Evolutionary conservation across 2,329 filamentous ascomycete genomes (phyloP).

Genomic region (Stylonectria norvegica): DNA sequence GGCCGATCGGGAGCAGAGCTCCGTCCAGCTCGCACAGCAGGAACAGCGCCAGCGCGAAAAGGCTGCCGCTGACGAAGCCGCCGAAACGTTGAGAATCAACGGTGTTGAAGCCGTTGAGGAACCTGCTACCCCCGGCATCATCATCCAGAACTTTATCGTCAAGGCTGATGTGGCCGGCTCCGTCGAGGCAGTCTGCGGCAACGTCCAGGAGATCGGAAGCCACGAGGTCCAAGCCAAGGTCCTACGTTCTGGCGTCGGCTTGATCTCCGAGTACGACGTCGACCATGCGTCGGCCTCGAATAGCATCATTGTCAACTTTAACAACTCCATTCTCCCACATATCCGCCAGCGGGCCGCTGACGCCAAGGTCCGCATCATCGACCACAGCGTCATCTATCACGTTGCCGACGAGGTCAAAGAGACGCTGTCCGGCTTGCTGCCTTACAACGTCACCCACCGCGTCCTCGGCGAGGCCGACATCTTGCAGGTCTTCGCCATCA

Average conservation of each 20-base stretch:
- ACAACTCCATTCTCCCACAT: slow-evolving; percentile 63
- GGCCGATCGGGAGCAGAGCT: slow-evolving; percentile 67
- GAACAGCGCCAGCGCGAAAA: slow-evolving; percentile 60
- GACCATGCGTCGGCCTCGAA: slow-evolving; percentile 78
- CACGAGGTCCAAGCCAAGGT: slow-evolving; percentile 77
- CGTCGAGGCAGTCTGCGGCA: slow-evolving; percentile 81
- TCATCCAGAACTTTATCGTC: slow-evolving; percentile 74
- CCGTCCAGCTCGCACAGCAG: slow-evolving; percentile 74
- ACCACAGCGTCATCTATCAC: slow-evolving; percentile 84
- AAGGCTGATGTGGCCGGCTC: slow-evolving; percentile 94
- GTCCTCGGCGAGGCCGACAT: slow-evolving; percentile 89
- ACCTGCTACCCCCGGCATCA: slow-evolving; percentile 40
- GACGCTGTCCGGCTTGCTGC: slow-evolving; percentile 65
- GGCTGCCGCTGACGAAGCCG: slow-evolving; percentile 37
- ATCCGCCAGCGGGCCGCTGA: slow-evolving; percentile 68
- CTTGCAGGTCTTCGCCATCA: slow-evolving; percentile 78
- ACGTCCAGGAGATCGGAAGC: slow-evolving; percentile 75
- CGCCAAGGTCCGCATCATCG: slow-evolving; percentile 71
- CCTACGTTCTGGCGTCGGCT: slow-evolving; percentile 73
- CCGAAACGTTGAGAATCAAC: slow-evolving; percentile 32
- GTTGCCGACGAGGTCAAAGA: slow-evolving; percentile 69
- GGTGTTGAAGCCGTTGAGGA: slow-evolving; percentile 39
- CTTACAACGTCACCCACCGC: slow-evolving; percentile 61
- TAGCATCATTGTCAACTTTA: slow-evolving; percentile 83
- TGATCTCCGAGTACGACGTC: slow-evolving; percentile 80